Evolutionary conservation across 805 yeast genomes (phyloP), one percentile per base, ranked within the genome.

Genomic region (Yarrowia yakushimensis): DNA sequence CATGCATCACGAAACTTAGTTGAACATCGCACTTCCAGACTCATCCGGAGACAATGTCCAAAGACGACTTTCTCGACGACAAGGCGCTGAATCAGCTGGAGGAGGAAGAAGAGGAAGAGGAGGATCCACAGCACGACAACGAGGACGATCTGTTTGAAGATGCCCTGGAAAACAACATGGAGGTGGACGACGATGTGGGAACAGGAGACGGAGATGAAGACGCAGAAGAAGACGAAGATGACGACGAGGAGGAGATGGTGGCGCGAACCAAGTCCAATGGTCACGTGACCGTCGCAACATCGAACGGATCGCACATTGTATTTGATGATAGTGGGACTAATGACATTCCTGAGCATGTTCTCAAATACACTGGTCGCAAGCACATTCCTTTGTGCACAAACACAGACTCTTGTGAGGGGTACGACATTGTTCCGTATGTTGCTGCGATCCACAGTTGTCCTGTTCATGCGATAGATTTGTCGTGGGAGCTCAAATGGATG

Each of bases 371-470:
- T 36, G 48, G 63, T 43, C n/a, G 67, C 65, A 22, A 43, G 18
- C 27, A 45, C 41, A 22, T 31, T 57, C 39, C 42, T 20, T 15
- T 33, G 60, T 61, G 25, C 28, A 43, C 41, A 31, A 50, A 20
- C 37, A 41, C 11, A 1, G 74, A 77, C 61, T 57, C 74, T 0
- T 84, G 90, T 9, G 77, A 80, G 2, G 75, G 82, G 0, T 84
- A 85, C 67, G 96, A 88, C 63, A 84, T 93, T 2, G 78, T 82
- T 37, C 98, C 99, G 0, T 82, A 87, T 11, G 96, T 88, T 20
- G 97, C 97, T 1, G 85, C 92, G 11, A 93, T 96, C 0, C 90
- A 89, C 68, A 80, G 90, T 1, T 76, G 89, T 0, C 85, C 88
- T 27, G 86, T 94, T 31, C 90, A 90, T 73, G 81, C 94, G 2